These are phyloP conservation scores for Ascochyta lentis DNA, from an alignment of 2,329 filamentous ascomycete genomes.

Conservation along the genomic window DNA sequence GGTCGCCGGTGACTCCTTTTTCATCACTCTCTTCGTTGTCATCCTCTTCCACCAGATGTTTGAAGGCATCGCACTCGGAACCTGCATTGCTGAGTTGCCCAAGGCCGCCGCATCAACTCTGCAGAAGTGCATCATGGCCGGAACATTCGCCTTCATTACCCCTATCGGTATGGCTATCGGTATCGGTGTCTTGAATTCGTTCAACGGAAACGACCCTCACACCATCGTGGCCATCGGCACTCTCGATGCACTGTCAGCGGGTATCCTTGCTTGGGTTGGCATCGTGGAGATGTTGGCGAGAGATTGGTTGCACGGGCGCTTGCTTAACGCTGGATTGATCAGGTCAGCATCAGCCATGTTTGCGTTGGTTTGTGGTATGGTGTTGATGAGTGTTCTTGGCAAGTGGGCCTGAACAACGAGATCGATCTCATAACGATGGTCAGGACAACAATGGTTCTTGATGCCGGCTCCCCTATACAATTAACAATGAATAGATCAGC, in stretches of 20 bases:
- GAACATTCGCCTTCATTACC: conserved; percentile 72
- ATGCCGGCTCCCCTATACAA: background rate
- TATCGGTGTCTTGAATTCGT: conserved; percentile 71
- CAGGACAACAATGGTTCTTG: background rate
- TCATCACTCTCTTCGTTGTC: conserved; percentile 63
- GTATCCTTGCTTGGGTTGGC: conserved; percentile 80
- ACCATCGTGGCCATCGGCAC: conserved; percentile 77
- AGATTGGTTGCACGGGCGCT: conserved; percentile 68
- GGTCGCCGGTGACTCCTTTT: conserved; percentile 59
- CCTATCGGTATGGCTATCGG: conserved; percentile 83
- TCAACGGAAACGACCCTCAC: conserved; percentile 74
- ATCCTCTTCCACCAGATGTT: conserved; percentile 83
- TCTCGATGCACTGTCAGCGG: conserved; percentile 74
- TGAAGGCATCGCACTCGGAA: conserved; percentile 76
- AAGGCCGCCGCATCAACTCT: conserved; percentile 40
- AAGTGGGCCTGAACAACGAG: conserved; percentile 70
- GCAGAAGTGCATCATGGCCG: conserved; percentile 67
- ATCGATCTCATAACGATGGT: background rate
- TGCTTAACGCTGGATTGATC: conserved; percentile 59
- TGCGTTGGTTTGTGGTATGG: conserved; percentile 67
- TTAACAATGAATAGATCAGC: background rate
- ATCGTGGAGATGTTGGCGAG: conserved; percentile 80
- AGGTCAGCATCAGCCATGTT: conserved; percentile 60
- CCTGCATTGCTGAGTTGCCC: conserved; percentile 69
- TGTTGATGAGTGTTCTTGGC: conserved; percentile 74